Conservation (phyloP, 106 monocot species). For the Chionographis japonica region DNA sequence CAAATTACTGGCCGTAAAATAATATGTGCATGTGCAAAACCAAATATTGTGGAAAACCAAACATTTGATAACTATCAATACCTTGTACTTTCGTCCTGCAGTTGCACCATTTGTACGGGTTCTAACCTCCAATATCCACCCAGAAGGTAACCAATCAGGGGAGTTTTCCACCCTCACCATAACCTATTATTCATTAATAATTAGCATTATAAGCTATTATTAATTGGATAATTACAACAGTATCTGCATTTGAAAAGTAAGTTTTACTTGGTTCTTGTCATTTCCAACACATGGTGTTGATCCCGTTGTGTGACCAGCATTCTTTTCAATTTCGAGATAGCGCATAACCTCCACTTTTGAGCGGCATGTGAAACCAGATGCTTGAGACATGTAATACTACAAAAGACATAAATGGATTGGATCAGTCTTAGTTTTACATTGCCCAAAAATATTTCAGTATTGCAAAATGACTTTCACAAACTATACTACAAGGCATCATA, state of each 20-base stretch:
- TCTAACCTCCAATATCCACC: slow-evolving; percentile 15
- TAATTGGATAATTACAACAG: not conserved
- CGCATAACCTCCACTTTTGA: slow-evolving; percentile 8
- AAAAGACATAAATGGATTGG: not conserved
- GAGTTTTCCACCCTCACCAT: not conserved
- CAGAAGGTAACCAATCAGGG: slow-evolving; percentile 16
- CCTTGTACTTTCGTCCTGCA: slow-evolving; percentile 12
- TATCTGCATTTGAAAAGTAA: not conserved
- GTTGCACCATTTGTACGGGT: not conserved
- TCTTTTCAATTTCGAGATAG: slow-evolving; percentile 2
- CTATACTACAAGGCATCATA: no score
- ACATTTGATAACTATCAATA: not conserved
- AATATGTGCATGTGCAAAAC: not conserved
- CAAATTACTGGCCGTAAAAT: no score
- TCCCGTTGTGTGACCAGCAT: not conserved
- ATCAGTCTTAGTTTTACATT: not conserved
- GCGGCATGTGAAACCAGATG: not conserved
- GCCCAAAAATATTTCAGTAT: not conserved
- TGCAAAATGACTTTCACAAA: no score
- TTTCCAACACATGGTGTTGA: not conserved
- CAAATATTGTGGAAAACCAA: not conserved
- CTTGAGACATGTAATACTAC: slow-evolving; percentile 10
- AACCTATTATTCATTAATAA: not conserved
- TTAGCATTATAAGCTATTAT: not conserved
- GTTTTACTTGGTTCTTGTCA: slow-evolving; percentile 4